phyloP scores from a whole-genome alignment of 345 rosid genomes.

The Sonneratia alba region DNA sequence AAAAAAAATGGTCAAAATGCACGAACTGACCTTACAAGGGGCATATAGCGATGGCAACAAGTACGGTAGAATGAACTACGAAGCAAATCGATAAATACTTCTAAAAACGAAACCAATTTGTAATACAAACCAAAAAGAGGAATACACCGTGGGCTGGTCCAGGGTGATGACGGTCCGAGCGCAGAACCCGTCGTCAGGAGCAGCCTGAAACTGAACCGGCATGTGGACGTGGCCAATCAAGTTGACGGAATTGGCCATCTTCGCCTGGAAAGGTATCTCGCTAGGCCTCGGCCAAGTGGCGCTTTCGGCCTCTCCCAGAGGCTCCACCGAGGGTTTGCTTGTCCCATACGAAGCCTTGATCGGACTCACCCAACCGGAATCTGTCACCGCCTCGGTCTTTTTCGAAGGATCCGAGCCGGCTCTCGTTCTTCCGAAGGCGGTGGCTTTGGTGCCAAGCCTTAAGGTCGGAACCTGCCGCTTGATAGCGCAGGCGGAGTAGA shows the following conservation, averaged over 20 bases:
- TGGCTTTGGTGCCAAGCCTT: neutral
- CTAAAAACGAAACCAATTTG: neutral
- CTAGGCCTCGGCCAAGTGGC: constrained; percentile 30
- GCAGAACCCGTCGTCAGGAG: constrained; percentile 38
- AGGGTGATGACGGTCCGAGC: constrained; percentile 49
- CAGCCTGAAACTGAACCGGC: constrained; percentile 32
- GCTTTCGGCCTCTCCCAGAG: neutral
- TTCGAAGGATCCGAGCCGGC: neutral
- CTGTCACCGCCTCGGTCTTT: neutral
- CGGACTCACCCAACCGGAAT: neutral
- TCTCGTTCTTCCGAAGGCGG: neutral
- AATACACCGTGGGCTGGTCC: constrained; percentile 14
- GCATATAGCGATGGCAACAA: neutral
- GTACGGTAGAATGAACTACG: neutral
- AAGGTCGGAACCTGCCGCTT: neutral
- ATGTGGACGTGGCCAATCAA: constrained; percentile 38
- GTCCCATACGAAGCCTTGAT: neutral
- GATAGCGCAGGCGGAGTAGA: neutral
- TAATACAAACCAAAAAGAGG: constrained; percentile 30
- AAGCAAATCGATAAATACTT: neutral
- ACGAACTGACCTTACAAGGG: neutral
- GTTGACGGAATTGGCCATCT: constrained; percentile 45
- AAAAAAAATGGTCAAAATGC: neutral
- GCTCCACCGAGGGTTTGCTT: neutral
- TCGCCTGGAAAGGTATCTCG: constrained; percentile 53